phyloP scores from a whole-genome alignment of 1,284 basidiomycete genomes.

The Rhodotorula mucilaginosa region DNA sequence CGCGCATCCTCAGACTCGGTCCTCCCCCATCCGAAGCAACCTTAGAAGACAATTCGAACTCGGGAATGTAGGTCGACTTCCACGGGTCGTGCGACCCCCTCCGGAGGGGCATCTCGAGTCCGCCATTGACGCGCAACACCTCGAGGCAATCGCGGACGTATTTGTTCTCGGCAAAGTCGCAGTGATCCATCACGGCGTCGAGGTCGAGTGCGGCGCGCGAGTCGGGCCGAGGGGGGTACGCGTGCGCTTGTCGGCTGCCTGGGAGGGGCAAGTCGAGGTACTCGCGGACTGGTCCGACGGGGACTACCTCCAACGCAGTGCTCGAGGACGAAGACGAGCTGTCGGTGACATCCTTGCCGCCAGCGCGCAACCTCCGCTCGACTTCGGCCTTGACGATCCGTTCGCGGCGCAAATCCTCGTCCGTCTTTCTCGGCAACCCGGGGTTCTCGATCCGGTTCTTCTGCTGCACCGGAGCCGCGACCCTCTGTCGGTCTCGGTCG shows the following conservation, averaged over 20 bases:
- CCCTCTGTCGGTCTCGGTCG: background rate
- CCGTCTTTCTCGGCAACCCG: constrained; percentile 25
- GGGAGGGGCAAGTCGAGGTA: constrained; percentile 67
- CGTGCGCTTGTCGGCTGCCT: constrained; percentile 43
- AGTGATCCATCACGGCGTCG: constrained; percentile 81
- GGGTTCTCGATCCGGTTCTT: constrained; percentile 32
- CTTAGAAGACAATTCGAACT: background rate
- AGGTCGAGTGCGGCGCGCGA: constrained; percentile 79
- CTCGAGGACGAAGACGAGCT: constrained; percentile 24
- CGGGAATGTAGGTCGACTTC: constrained; percentile 48
- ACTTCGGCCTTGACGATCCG: constrained; percentile 30
- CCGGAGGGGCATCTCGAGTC: constrained; percentile 57
- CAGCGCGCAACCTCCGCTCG: constrained; percentile 20
- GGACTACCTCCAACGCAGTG: constrained; percentile 40
- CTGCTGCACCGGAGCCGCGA: constrained; percentile 6
- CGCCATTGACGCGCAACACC: constrained; percentile 57
- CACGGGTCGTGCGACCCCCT: constrained; percentile 48
- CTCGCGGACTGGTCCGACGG: constrained; percentile 65
- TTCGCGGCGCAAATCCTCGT: constrained; percentile 26
- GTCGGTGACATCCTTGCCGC: constrained; percentile 3
- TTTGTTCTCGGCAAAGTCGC: constrained; percentile 74
- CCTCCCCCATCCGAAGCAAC: background rate
- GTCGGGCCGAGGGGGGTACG: constrained; percentile 70
- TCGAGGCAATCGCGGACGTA: constrained; percentile 76
- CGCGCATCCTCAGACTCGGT: constrained; percentile 3